Conservation (phyloP, 208 protist species). For the Acanthamoeba lenticulata region DNA sequence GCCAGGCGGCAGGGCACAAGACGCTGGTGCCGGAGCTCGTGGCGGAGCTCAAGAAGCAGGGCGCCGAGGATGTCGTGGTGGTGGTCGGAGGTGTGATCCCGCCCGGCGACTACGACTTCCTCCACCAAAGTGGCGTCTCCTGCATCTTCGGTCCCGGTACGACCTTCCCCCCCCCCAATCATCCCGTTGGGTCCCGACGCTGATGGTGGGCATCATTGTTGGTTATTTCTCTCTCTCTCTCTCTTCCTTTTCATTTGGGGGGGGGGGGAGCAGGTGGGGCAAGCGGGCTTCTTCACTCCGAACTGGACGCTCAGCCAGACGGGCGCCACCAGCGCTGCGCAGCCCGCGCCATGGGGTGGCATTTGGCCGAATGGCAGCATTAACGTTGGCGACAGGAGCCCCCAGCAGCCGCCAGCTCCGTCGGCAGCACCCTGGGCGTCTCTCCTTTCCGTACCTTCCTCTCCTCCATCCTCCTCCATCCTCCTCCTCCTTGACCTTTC, state of each 20-base stretch:
- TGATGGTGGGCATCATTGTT: too few species aligned
- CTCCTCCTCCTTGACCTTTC: neutral
- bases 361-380: neutral
- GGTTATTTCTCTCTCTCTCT: too few species aligned
- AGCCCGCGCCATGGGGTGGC: neutral
- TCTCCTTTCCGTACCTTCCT: neutral
- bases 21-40: constrained; percentile 94
- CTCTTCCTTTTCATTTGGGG: too few species aligned
- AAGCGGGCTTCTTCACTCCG: neutral
- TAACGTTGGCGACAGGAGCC: too few species aligned
- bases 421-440: neutral
- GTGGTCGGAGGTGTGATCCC: constrained; percentile 87
- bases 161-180: neutral
- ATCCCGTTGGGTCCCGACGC: neutral
- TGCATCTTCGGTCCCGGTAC: constrained; percentile 94
- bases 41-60: constrained; percentile 85
- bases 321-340: neutral
- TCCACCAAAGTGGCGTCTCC: constrained; percentile 92
- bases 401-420: neutral
- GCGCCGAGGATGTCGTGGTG: constrained; percentile 82
- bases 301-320: neutral
- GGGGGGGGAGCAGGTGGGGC: neutral
- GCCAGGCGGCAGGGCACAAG: constrained; percentile 87
- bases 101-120: constrained; percentile 89
- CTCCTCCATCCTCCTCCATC: neutral